Evolutionary conservation across 129 eudicot species (phyloP).

Genomic region (Apium graveolens): DNA sequence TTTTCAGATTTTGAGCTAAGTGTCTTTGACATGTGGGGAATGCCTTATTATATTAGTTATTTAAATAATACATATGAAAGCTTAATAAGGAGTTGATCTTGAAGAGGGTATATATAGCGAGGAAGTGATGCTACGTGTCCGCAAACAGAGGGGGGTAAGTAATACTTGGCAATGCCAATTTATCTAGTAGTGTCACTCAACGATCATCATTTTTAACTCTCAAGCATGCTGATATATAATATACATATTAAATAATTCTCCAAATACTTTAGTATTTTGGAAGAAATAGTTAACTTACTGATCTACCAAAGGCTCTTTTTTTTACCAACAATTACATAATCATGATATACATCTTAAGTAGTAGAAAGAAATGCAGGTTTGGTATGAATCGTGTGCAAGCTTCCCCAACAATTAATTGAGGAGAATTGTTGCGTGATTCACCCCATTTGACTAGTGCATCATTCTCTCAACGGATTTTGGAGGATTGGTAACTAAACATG

Average conservation of each 20-base stretch:
- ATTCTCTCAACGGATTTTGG: neutral
- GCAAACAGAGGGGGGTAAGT: neutral
- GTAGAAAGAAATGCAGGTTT: neutral
- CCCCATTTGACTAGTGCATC: slow-evolving; percentile 6
- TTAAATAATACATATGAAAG: neutral
- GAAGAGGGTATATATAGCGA: neutral
- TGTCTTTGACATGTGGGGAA: neutral
- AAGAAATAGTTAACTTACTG: neutral
- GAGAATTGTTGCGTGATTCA: neutral
- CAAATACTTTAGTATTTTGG: neutral
- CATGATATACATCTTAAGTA: neutral
- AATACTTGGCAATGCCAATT: slow-evolving; percentile 24
- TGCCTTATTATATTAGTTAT: neutral
- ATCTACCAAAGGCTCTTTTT: neutral
- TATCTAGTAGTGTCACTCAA: neutral
- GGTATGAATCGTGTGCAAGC: neutral
- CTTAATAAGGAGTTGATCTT: neutral
- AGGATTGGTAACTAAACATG: neutral
- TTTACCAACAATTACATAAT: neutral
- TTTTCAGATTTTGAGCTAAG: neutral
- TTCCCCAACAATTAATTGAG: neutral
- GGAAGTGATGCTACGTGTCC: slow-evolving; percentile 23
- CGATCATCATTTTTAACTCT: neutral
- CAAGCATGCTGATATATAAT: neutral
- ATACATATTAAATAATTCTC: neutral